Evolutionary conservation across 306 rosid genomes (phyloP).

Genomic region (Prunus mira): DNA sequence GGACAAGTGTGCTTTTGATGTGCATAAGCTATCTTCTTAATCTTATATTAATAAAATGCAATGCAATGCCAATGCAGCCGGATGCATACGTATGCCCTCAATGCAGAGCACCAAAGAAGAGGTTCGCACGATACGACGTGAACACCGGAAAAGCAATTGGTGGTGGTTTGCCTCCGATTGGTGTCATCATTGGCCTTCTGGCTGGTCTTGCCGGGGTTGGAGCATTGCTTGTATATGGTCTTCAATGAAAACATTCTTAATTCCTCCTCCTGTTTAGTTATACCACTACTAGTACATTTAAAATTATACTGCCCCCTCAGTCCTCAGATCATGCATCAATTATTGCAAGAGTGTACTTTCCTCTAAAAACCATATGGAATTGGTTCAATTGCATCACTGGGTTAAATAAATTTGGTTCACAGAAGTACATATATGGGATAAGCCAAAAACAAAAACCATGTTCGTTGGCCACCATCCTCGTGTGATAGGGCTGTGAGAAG

Average conservation of each 20-base stretch:
- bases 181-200: slow-evolving; percentile 77
- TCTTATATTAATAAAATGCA: neutral
- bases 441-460: neutral
- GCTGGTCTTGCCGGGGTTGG: slow-evolving; percentile 86
- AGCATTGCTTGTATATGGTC: slow-evolving; percentile 94
- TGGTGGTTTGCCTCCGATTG: slow-evolving; percentile 87
- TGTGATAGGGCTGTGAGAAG: too few relatives aligned
- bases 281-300: too few relatives aligned
- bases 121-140: slow-evolving; percentile 80
- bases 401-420: too few relatives aligned
- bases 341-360: too few relatives aligned
- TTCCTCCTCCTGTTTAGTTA: too few relatives aligned
- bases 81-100: slow-evolving; percentile 79
- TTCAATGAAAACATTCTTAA: slow-evolving; percentile 46
- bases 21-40: neutral
- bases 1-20: neutral
- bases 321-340: too few relatives aligned
- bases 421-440: too few relatives aligned
- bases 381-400: too few relatives aligned
- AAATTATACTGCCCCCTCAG: too few relatives aligned
- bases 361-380: too few relatives aligned
- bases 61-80: slow-evolving; percentile 42
- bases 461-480: too few relatives aligned
- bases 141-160: slow-evolving; percentile 82
- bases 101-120: slow-evolving; percentile 87